Percentiles rank a stretch among this genome's conserved stretches.
phyloP scores from a whole-genome alignment of 345 rosid species.

The Citrus sinensis region DNA sequence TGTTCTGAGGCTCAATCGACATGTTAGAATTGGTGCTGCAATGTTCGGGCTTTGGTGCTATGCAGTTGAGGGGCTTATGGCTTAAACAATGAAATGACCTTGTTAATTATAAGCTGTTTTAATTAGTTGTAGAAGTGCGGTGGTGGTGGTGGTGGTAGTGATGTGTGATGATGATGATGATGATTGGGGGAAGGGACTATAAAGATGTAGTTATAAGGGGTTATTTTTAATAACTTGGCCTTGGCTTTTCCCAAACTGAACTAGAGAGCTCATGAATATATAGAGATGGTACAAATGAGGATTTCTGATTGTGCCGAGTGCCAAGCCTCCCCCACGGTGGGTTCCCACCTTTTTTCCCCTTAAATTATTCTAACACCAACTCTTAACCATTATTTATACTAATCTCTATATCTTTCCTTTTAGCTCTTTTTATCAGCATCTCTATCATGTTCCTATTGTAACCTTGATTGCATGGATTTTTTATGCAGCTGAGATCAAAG shows the following conservation, averaged over 20 bases:
- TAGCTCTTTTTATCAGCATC: slow-evolving; percentile 9
- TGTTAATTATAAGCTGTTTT: not conserved
- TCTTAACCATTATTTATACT: slow-evolving; percentile 17
- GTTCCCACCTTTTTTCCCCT: slow-evolving; percentile 31
- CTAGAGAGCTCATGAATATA: slow-evolving; percentile 47
- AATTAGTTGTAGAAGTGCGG: not conserved
- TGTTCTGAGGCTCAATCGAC: slow-evolving; percentile 35
- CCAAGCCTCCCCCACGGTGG: slow-evolving; percentile 32
- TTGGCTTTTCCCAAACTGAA: slow-evolving; percentile 48
- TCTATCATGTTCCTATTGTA: not conserved
- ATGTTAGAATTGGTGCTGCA: slow-evolving; percentile 20
- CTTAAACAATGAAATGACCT: slow-evolving; percentile 7
- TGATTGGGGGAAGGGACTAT: slow-evolving; percentile 3
- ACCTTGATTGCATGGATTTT: slow-evolving; percentile 3
- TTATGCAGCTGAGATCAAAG: slow-evolving; percentile 13
- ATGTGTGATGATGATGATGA: slow-evolving; percentile 1
- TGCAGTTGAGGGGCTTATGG: slow-evolving; percentile 48
- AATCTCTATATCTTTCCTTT: slow-evolving; percentile 10
- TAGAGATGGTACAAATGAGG: slow-evolving; percentile 26
- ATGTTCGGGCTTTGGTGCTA: slow-evolving; percentile 56
- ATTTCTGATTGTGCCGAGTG: slow-evolving; percentile 18
- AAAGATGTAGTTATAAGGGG: slow-evolving; percentile 27
- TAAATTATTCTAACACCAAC: slow-evolving; percentile 34
- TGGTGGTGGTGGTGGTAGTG: not conserved
- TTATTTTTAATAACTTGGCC: slow-evolving; percentile 31